Evolutionary conservation across 129 eudicot genomes (phyloP), one percentile per base, ranked within the genome.

Genomic region (Lactuca saligna): DNA sequence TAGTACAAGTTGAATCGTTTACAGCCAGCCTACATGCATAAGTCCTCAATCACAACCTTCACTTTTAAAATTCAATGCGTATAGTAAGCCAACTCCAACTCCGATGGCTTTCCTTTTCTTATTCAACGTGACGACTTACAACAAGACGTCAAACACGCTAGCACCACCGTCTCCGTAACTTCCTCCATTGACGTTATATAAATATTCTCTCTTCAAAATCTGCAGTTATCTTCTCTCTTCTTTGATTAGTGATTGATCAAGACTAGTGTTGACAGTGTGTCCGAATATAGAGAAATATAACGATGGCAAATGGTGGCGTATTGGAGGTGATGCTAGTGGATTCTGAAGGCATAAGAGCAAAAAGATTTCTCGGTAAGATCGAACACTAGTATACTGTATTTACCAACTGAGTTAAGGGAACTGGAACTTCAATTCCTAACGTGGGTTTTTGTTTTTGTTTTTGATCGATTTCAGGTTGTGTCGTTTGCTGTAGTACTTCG

Each of bases 331-430:
- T 6, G 42, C 64, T 79, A 75, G 75, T 79, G 8, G 83, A 79
- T 41, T 68, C 79, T 1, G 70, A 79, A 79, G 83, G 75, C 65
- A 72, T 79, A 17, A 49, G 75, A 67, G 83, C 46, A 9, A 73
- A 33, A 73, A 69, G 44, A 20, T 76, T 76, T 33, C 70, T 69
- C 3, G 70, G 75, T 76, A 67, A 25, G 29, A 25, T 25, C 29
- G 1, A 25, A 0, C 29, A 25, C 29, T 1, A 25, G 29, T 25
- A 25, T 25, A 25, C 29, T 25, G 29, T 0, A 25, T 42, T 42
- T 8, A 42, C 49, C 12, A 42, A 42, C 49, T 35, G 38, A 35
- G 38, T 42, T 46, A 46, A 46, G 51, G 51, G 4, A 11, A 6
- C 10, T 3, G 38, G 51, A 46, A 46, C 51, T 46, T 4, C n/a